Base-by-base conservation (phyloP, 192 early-diverging fungal species). In the Rhizophagus sp. region DNA sequence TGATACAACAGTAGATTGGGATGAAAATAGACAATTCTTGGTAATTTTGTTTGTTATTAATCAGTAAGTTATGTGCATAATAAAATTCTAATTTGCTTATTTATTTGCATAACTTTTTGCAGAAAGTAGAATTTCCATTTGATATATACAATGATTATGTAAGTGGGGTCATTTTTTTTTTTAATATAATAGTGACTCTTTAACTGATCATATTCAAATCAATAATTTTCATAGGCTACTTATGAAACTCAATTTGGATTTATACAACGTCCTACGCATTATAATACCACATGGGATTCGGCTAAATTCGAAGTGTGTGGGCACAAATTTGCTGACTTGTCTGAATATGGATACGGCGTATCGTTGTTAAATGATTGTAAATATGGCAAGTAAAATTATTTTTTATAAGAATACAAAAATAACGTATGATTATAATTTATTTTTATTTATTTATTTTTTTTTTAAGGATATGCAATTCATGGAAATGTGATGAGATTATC, bases 191-290 rank as follows among this genome's bases (percentile, higher is more conserved):
- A 68, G 52, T 7, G 15, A 33, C 1, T 0, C 24, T 12, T 49
- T 30, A 12, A 73, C 7, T 73, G 13, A 9, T 44, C 34, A 70
- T n/a, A 4, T 39, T 75, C 22, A 22, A 15, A 41, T 61, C 13
- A 19, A 36, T 81, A 25, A 30, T 30, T 81, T 82, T n/a, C 8
- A 12, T 78, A 93, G 93, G 87, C 88, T 78, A 99, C 97, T 0
- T 99, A 98, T 82, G 97, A 99, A 79, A 96, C 96, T 13, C 96
- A 97, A 83, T 98, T 94, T 87, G 97, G 97, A 11, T 92, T 90
- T 24, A 85, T 98, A 17, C 94, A 95, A 82, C 87, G 98, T 17
- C 95, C 98, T 5, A 98, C 98, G 24, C 97, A 98, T 66, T 96
- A 90, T 88, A 99, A 99, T 83, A 99, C 94, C 7, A 89, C 91